Evolutionary conservation across 352 stramenopile genomes (phyloP).

Genomic region (Globisporangium solare): DNA sequence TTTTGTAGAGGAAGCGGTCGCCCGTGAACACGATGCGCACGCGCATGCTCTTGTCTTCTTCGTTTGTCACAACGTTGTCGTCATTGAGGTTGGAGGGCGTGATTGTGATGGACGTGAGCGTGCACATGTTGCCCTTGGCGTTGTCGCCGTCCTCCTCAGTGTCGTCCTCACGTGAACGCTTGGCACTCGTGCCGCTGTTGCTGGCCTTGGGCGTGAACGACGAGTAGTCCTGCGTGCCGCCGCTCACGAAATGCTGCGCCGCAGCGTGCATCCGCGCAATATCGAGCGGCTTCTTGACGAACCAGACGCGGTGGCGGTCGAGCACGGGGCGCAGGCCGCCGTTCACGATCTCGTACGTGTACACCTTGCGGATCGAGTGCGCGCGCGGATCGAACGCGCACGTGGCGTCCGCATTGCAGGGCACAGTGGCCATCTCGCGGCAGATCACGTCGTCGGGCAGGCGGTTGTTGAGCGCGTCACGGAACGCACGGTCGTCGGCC

Average conservation of each 20-base stretch:
- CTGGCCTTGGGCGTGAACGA: constrained; percentile 58
- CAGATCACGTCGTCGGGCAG: constrained; percentile 59
- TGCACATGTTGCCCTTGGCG: constrained; percentile 49
- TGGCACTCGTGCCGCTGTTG: neutral
- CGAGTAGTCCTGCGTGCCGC: constrained; percentile 53
- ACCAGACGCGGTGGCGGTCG: constrained; percentile 51
- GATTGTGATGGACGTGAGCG: constrained; percentile 35
- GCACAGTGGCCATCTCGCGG: constrained; percentile 15
- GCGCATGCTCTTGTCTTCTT: constrained; percentile 21
- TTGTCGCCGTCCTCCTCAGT: constrained; percentile 18
- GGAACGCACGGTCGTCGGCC: constrained; percentile 36
- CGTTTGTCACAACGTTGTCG: constrained; percentile 13
- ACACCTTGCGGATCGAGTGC: constrained; percentile 52
- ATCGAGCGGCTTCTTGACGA: constrained; percentile 53
- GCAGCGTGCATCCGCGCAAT: constrained; percentile 46
- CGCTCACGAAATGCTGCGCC: constrained; percentile 21
- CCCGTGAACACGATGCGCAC: constrained; percentile 58
- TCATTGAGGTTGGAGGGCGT: constrained; percentile 1
- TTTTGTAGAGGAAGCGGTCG: constrained; percentile 81
- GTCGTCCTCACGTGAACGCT: neutral
- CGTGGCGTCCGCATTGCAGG: constrained; percentile 11
- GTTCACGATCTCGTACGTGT: constrained; percentile 56
- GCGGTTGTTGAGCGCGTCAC: constrained; percentile 70
- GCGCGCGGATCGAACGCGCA: constrained; percentile 46
- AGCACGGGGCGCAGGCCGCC: constrained; percentile 46